A percentile compares a stretch with the other conserved stretches of the same genome.
Evolutionary conservation across 768 basidiomycete species (phyloP).

Genomic region (Tricholoma furcatifolium): DNA sequence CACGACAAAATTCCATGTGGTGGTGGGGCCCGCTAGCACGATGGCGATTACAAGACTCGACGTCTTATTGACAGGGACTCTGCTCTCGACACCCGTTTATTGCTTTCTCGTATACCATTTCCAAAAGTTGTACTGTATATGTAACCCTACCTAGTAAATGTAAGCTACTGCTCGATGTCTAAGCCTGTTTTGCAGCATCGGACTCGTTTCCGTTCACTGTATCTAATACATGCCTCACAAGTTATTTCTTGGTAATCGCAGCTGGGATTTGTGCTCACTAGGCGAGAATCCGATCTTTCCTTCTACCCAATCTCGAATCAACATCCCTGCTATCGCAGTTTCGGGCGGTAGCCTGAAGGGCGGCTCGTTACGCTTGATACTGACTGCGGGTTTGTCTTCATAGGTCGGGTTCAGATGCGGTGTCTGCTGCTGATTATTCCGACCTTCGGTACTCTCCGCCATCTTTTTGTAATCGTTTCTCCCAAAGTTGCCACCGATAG

Average conservation of each 20-base stretch:
- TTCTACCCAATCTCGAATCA: slow-evolving; percentile 81
- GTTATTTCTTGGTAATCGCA: slow-evolving; percentile 3
- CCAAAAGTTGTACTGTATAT: slow-evolving; percentile 14
- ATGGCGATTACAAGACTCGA: slow-evolving; percentile 79
- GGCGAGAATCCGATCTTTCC: slow-evolving; percentile 44
- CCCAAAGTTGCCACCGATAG: slow-evolving; percentile 47
- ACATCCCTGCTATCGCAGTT: slow-evolving; percentile 80
- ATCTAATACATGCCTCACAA: slow-evolving; percentile 8
- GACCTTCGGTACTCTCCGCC: slow-evolving; percentile 39
- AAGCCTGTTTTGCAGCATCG: background rate
- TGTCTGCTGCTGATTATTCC: slow-evolving; percentile 18
- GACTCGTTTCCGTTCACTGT: background rate
- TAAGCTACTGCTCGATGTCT: background rate
- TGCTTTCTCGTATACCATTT: slow-evolving; percentile 4
- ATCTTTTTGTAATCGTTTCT: slow-evolving; percentile 50
- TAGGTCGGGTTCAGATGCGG: slow-evolving; percentile 14
- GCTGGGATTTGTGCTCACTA: slow-evolving; percentile 9
- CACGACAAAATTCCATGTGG: slow-evolving; percentile 50
- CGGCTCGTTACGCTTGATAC: slow-evolving; percentile 36
- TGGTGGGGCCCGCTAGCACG: slow-evolving; percentile 79
- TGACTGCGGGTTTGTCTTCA: slow-evolving; percentile 19
- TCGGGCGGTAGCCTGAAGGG: slow-evolving; percentile 73
- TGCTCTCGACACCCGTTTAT: no score
- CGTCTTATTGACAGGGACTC: slow-evolving; percentile 48
- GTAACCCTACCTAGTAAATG: slow-evolving; percentile 6